phyloP scores from a whole-genome alignment of 2,329 filamentous ascomycete species.

The Sphaerostilbella broomeana region DNA sequence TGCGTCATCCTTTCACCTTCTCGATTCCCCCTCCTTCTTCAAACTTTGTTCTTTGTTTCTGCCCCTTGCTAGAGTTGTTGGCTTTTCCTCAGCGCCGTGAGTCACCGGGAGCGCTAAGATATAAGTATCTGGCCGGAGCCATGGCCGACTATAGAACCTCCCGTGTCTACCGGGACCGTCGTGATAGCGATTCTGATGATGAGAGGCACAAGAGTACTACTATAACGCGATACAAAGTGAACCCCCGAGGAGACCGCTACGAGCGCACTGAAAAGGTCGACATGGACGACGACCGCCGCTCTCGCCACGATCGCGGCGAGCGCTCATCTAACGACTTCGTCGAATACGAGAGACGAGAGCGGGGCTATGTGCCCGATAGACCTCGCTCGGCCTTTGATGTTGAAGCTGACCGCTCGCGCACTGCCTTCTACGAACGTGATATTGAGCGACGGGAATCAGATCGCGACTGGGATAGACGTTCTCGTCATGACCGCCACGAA shows the following conservation, averaged over 20 bases:
- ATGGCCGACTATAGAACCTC: conserved; percentile 31
- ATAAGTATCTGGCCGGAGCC: conserved; percentile 14
- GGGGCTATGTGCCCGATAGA: conserved; percentile 39
- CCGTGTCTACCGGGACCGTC: conserved; percentile 29
- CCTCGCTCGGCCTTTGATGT: conserved; percentile 46
- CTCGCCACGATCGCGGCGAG: conserved; percentile 35
- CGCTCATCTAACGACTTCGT: conserved; percentile 36
- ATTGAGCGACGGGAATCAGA: conserved; percentile 31
- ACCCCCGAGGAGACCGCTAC: conserved; percentile 35
- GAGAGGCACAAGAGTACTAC: conserved; percentile 41
- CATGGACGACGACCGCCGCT: conserved; percentile 40
- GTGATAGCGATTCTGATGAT: conserved; percentile 35
- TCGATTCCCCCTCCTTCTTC: too few relatives aligned
- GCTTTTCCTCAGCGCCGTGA: background rate
- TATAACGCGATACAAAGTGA: conserved; percentile 48
- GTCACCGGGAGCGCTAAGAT: too few relatives aligned
- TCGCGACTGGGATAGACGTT: conserved; percentile 40
- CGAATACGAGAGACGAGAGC: conserved; percentile 36
- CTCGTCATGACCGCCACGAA: conserved; percentile 36
- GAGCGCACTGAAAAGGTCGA: conserved; percentile 34
- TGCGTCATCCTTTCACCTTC: conserved; percentile 2
- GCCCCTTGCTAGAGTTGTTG: too few relatives aligned
- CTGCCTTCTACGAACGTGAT: conserved; percentile 40
- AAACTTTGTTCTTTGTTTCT: conserved; percentile 18
- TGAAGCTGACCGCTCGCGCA: conserved; percentile 32